These are phyloP conservation scores for Helminthosporium solani DNA, from an alignment of 2,329 filamentous ascomycete species.

Conservation along the genomic window DNA sequence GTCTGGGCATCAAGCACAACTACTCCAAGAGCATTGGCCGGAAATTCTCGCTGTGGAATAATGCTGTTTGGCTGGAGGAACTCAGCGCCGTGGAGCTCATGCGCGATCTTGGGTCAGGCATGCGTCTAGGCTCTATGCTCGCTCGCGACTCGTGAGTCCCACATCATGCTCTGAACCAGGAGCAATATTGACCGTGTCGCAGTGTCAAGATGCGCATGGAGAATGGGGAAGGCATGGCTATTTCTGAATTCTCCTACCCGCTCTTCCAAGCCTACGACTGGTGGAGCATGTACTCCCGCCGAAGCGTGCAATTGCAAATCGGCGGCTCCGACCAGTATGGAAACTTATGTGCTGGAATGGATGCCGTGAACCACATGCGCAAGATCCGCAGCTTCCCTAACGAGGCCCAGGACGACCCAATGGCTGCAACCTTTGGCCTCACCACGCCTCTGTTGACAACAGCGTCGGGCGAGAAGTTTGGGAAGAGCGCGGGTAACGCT, in stretches of 20 bases:
- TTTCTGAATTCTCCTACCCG: conserved; percentile 90
- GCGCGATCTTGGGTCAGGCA: conserved; percentile 68
- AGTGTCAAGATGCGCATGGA: conserved; percentile 79
- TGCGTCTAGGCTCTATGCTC: conserved; percentile 83
- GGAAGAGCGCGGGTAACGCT: conserved; percentile 91
- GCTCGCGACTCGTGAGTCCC: conserved; percentile 76
- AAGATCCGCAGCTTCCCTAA: conserved; percentile 20
- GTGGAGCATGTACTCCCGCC: conserved; percentile 77
- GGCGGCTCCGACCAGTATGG: conserved; percentile 95
- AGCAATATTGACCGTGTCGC: conserved; percentile 17
- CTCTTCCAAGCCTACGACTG: conserved; percentile 96
- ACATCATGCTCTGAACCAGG: not conserved
- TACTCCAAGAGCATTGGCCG: conserved; percentile 65
- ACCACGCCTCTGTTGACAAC: conserved; percentile 90
- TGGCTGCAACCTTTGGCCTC: conserved; percentile 69
- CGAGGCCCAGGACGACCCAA: conserved; percentile 35
- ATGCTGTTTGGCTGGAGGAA: conserved; percentile 78
- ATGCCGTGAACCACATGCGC: conserved; percentile 77
- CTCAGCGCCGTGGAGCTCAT: conserved; percentile 73
- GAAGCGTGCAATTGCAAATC: conserved; percentile 77
- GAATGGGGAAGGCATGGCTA: conserved; percentile 89
- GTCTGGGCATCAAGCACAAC: conserved; percentile 64
- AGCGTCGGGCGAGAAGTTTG: conserved; percentile 82
- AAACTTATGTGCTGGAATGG: conserved; percentile 89
- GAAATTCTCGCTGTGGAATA: conserved; percentile 71